Conservation (phyloP, 2,329 filamentous ascomycete species). For the Colletotrichum tamarilloi region DNA sequence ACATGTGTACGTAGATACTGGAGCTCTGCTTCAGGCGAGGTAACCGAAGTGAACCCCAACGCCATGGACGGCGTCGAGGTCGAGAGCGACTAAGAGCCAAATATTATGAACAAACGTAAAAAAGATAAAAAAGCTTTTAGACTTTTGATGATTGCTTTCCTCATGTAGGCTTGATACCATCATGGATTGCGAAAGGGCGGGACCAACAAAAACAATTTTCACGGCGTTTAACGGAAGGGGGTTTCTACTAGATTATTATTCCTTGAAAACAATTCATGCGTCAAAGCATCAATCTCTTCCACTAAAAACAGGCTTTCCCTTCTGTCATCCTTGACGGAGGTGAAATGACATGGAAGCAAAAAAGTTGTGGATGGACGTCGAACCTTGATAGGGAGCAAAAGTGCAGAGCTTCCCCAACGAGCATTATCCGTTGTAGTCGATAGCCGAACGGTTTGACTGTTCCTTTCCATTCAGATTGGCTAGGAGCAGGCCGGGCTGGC, state of each 20-base stretch:
- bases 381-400: too few species aligned
- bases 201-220: constrained; percentile 22
- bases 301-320: not conserved
- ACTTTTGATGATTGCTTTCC: constrained; percentile 36
- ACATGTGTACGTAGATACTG: constrained; percentile 61
- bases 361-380: too few species aligned
- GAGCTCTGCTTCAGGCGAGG: constrained; percentile 67
- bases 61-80: constrained; percentile 52
- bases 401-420: too few species aligned
- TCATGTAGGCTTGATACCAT: constrained; percentile 38
- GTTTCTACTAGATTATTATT: constrained; percentile 10
- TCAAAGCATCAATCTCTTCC: constrained; percentile 15
- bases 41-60: constrained; percentile 63
- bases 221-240: constrained; percentile 30
- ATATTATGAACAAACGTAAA: not conserved
- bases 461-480: too few species aligned
- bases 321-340: not conserved
- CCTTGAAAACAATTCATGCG: constrained; percentile 12
- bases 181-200: constrained; percentile 35
- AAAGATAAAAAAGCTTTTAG: constrained; percentile 19
- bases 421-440: too few species aligned
- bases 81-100: constrained; percentile 32
- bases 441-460: too few species aligned
- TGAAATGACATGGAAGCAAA: too few species aligned
- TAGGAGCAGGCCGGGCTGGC: too few species aligned